These are phyloP conservation scores for Sextonia rubra DNA, from an alignment of 164 flowering plant genomes.

Conservation along the genomic window DNA sequence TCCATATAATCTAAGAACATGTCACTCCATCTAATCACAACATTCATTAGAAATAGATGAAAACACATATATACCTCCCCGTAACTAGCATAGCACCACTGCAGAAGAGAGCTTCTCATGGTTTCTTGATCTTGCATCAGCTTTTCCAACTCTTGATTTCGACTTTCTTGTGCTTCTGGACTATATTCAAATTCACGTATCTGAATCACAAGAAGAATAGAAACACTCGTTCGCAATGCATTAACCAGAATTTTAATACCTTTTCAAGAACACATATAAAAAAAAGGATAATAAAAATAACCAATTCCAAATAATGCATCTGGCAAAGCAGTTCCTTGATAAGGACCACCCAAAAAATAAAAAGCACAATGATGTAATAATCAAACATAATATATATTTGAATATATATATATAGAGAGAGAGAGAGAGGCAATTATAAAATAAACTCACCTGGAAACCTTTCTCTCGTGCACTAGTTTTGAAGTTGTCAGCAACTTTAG, in stretches of 20 bases:
- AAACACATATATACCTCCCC: conserved; percentile 67
- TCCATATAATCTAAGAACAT: too few species aligned
- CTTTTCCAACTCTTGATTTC: conserved; percentile 73
- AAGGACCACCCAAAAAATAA: background rate
- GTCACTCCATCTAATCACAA: background rate
- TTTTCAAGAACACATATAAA: background rate
- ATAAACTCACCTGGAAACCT: conserved; percentile 73
- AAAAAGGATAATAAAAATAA: background rate
- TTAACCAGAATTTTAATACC: background rate
- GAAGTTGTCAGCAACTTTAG: conserved; percentile 91
- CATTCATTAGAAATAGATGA: background rate
- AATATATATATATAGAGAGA: too few species aligned
- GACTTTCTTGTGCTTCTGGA: conserved; percentile 76
- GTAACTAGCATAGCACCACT: conserved; percentile 94
- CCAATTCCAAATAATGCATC: background rate
- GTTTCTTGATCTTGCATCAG: conserved; percentile 77
- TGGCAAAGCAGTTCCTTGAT: background rate
- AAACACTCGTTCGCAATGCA: conserved; percentile 4
- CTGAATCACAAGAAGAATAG: conserved; percentile 38
- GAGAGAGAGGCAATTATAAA: background rate
- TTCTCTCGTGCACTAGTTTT: conserved; percentile 76
- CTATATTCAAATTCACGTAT: conserved; percentile 91
- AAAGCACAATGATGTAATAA: background rate
- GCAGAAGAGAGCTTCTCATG: conserved; percentile 74
- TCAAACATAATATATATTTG: too few species aligned